Evolutionary conservation across 306 rosid genomes (phyloP).

Genomic region (Senna tora): DNA sequence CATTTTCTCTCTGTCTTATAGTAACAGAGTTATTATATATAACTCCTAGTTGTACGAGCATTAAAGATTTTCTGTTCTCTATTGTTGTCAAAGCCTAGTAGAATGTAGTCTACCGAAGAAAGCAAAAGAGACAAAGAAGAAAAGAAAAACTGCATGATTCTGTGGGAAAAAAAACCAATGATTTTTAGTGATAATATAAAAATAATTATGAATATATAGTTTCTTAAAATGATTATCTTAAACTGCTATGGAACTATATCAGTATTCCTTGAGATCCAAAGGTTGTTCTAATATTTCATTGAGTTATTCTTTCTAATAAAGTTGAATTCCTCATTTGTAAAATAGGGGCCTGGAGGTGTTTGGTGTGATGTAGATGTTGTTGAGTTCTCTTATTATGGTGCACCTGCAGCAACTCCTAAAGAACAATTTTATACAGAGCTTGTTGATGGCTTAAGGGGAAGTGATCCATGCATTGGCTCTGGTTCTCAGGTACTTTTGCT

Average conservation of each 20-base stretch:
- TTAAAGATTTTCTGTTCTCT: background rate
- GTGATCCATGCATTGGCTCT: slow-evolving; percentile 82
- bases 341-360: slow-evolving; percentile 99
- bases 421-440: slow-evolving; percentile 90
- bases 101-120: slow-evolving; percentile 1
- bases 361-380: slow-evolving; percentile 99
- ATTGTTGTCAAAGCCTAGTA: slow-evolving; percentile 10
- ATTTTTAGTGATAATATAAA: too few relatives aligned
- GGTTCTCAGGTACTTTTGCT: slow-evolving; percentile 89
- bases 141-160: background rate
- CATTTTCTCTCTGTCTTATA: slow-evolving; percentile 14
- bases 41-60: slow-evolving; percentile 8
- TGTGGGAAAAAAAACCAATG: too few relatives aligned
- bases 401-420: slow-evolving; percentile 91
- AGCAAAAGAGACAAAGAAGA: background rate
- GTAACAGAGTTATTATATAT: background rate
- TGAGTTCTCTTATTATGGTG: slow-evolving; percentile 94
- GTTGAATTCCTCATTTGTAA: slow-evolving; percentile 40
- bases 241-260: background rate
- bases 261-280: slow-evolving; percentile 11
- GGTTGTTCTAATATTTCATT: background rate
- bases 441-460: slow-evolving; percentile 93
- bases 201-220: too few relatives aligned
- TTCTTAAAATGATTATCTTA: too few relatives aligned
- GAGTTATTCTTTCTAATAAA: slow-evolving; percentile 20